Percentiles rank a stretch among this genome's conserved stretches.
Conservation (phyloP, 306 rosid species). For the Coriaria nepalensis region DNA sequence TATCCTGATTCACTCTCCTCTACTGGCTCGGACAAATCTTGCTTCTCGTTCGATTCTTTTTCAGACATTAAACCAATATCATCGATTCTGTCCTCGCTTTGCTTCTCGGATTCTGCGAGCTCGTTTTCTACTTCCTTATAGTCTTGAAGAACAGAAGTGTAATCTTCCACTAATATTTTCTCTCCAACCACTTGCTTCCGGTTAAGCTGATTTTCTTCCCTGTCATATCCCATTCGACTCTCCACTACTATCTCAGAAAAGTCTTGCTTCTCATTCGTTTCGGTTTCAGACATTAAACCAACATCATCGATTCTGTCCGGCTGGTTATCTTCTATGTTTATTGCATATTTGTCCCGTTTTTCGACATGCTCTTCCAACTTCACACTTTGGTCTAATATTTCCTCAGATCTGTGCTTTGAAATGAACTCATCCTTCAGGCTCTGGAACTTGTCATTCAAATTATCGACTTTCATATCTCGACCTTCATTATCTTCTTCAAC, state of each 20-base stretch:
- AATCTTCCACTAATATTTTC: slow-evolving; percentile 51
- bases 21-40: no score
- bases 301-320: slow-evolving; percentile 47
- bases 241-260: no score
- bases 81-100: slow-evolving; percentile 48
- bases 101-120: slow-evolving; percentile 47
- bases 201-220: slow-evolving; percentile 37
- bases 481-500: slow-evolving; percentile 67
- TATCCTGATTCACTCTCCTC: slow-evolving; percentile 21
- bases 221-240: slow-evolving; percentile 16
- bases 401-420: no score
- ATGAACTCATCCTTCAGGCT: slow-evolving; percentile 26
- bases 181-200: slow-evolving; percentile 79
- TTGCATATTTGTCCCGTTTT: no score
- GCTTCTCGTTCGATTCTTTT: no score
- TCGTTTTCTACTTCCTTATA: slow-evolving; percentile 50
- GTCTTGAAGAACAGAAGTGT: slow-evolving; percentile 51
- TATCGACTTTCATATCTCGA: slow-evolving; percentile 58
- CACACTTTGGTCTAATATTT: no score
- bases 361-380: no score
- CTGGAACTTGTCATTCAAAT: slow-evolving; percentile 35
- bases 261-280: no score
- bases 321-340: no score
- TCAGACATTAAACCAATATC: no score
- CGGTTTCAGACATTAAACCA: no score